phyloP scores from a whole-genome alignment of 495 filamentous ascomycete genomes.

The Xylaria telfairii region DNA sequence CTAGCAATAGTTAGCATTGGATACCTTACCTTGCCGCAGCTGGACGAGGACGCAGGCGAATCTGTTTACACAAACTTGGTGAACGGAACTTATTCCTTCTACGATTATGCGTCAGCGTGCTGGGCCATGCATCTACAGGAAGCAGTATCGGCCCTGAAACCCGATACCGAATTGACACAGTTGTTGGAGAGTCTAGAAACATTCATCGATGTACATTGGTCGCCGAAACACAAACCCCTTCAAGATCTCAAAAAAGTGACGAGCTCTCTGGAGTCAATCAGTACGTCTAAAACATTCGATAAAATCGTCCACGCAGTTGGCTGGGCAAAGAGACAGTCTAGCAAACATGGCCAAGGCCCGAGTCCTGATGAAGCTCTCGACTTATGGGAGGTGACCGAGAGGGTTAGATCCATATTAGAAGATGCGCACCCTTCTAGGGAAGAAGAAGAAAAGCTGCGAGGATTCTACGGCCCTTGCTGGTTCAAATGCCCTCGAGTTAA shows the following conservation, averaged over 20 bases:
- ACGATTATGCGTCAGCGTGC: constrained; percentile 48
- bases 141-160: background rate
- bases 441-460: constrained; percentile 25
- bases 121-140: constrained; percentile 47
- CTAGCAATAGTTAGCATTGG: constrained; percentile 7
- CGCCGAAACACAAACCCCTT: constrained; percentile 13
- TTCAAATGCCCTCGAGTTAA: constrained; percentile 50
- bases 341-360: constrained; percentile 16
- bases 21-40: constrained; percentile 24
- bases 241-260: constrained; percentile 4
- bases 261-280: background rate
- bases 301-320: constrained; percentile 24
- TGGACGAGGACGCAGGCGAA: constrained; percentile 9
- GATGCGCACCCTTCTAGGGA: background rate
- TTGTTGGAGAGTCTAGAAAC: constrained; percentile 31
- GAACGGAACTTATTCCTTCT: constrained; percentile 41
- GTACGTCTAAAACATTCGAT: background rate
- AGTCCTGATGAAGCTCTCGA: constrained; percentile 30
- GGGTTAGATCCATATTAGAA: constrained; percentile 32
- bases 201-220: constrained; percentile 34
- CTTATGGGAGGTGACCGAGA: constrained; percentile 32
- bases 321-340: constrained; percentile 21
- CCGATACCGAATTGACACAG: background rate
- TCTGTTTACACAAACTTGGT: constrained; percentile 10
- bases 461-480: constrained; percentile 43